Evolutionary conservation across 805 yeast genomes (phyloP), one percentile per base, ranked within the genome.

Genomic region (Allodekkera sacchari): DNA sequence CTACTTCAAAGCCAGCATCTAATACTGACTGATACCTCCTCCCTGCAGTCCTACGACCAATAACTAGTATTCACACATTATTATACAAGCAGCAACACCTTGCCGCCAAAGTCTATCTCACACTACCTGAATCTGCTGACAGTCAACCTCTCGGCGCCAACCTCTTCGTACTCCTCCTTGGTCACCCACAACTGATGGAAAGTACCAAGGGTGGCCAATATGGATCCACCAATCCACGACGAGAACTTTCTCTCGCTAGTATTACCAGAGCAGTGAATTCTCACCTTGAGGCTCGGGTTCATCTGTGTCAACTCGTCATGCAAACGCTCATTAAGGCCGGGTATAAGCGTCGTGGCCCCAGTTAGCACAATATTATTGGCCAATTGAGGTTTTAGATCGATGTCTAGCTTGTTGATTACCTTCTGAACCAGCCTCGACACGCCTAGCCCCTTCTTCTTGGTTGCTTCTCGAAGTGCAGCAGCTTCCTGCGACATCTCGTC

Each of bases 151-250:
- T 83, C 92, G 9, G 77, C 76, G 5, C 96, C 96, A 17, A 77
- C 84, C 55, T 88, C 96, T 39, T 83, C 85, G 46, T 79, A 83
- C 55, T 88, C 96, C 42, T 72, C 74, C 48, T 76, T 78, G 25
- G 88, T 81, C 2, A 88, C 95, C 96, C 96, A 88, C 59, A 83
- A 62, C 56, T 88, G 96, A 55, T 88, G 96, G 66, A 88, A 88
- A 3, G 95, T 83, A 21, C 96, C 96, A 45, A 88, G 66, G 32
- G 92, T 78, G 5, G 94, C 76, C 34, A 88, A 61, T 23, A 88
- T 87, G 42, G 89, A 78, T 6, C 95, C 96, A 27, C 96, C 96
- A 30, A 88, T 71, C 95, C 96, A 88, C 6, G 89, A 66, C 38
- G 85, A 82, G 50, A 72, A 80, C 42, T 74, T 72, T 50, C 96